A percentile compares a stretch with the other conserved stretches of the same genome.
These are phyloP conservation scores for Cyclostephanos tholiformis DNA, from an alignment of 108 stramenopile species.

Conservation along the genomic window DNA sequence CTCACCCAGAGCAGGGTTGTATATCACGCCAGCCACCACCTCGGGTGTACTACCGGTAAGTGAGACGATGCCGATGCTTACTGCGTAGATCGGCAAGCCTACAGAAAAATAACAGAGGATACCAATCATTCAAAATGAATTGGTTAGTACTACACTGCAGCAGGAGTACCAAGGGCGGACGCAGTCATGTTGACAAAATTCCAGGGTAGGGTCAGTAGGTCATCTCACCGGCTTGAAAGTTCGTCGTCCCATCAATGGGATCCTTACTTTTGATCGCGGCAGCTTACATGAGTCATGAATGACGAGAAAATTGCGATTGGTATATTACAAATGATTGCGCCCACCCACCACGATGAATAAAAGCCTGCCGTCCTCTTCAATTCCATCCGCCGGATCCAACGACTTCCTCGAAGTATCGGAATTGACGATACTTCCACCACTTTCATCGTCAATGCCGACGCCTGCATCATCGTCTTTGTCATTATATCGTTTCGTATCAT, in stretches of 20 bases:
- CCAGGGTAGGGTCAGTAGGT: conserved; percentile 33
- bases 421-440: conserved; percentile 53
- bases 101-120: neutral
- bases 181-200: neutral
- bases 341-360: conserved; percentile 65
- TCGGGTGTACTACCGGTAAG: conserved; percentile 57
- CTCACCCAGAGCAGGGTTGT: conserved; percentile 76
- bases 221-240: conserved; percentile 53
- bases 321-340: neutral
- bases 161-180: neutral
- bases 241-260: conserved; percentile 80
- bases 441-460: conserved; percentile 49
- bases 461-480: conserved; percentile 20
- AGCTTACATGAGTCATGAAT: neutral
- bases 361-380: conserved; percentile 32
- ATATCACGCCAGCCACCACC: conserved; percentile 73
- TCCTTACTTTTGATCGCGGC: conserved; percentile 16
- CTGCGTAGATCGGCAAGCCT: conserved; percentile 71
- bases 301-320: neutral
- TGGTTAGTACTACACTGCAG: neutral
- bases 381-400: conserved; percentile 11
- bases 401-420: conserved; percentile 50
- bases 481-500: neutral
- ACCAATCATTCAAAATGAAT: neutral
- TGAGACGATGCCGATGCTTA: conserved; percentile 67